Base-by-base conservation (phyloP, 192 early-diverging fungal species). In the Lunasporangiospora selenospora region DNA sequence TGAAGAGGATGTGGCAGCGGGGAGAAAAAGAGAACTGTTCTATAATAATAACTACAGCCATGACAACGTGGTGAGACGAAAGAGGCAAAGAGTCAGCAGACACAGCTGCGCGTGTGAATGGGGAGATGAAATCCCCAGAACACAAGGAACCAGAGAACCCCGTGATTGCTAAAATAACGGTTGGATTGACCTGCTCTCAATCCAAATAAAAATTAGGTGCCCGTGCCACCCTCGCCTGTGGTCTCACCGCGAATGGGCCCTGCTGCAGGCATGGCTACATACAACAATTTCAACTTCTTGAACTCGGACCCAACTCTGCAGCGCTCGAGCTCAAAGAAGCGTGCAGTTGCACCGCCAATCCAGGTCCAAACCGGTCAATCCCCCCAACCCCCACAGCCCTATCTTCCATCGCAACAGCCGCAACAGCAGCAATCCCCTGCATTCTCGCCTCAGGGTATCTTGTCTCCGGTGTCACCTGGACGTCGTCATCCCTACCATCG, bases 291-390 rank as follows among this genome's bases (percentile, higher is more conserved):
- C 46, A 62, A 62, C 41, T 71, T 71, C 32, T 48, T 71, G 43
- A 71, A 62, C 47, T 71, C 67, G 31, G 67, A 71, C 32, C 67
- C 67, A 16, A 71, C 67, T 3, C 33, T 71, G 36, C 46, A 49
- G 23, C 58, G 67, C 24, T 71, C 67, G 2, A 39, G 40, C 9
- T 71, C 67, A 5, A 44, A 59, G 32, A 62, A 53, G 32, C 67
- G 67, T 13, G n/a, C n/a, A n/a, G 36, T 34, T 33, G 59, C 46
- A 4, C 67, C 67, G 15, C 59, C 58, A 2, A 62, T 62, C 11
- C 67, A 71, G 37, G 59, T 71, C 0, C 59, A 39, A 12, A 3
- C 40, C 10, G 38, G 24, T 6, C 69, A 62, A 24, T 39, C 12
- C 1, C 47, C 24, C 29, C 63, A 55, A 24, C 12, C 45, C 8